Percentiles rank a stretch among this genome's conserved stretches.
phyloP scores from a whole-genome alignment of 495 filamentous ascomycete species.

The Penicillium argentinense region DNA sequence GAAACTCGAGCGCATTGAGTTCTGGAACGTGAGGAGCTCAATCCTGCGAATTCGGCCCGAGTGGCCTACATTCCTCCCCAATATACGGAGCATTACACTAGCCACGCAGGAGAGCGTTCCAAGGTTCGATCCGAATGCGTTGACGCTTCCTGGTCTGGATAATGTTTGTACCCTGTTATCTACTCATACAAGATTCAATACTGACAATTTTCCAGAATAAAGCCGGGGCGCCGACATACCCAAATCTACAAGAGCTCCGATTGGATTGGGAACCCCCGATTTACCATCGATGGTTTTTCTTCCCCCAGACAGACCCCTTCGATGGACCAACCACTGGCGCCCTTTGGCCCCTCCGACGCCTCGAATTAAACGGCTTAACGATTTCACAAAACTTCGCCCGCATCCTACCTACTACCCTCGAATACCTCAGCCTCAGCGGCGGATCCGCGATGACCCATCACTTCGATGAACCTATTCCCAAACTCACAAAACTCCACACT shows the following conservation, averaged over 20 bases:
- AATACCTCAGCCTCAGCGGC: slow-evolving; percentile 31
- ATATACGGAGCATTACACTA: slow-evolving; percentile 36
- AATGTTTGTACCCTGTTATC: background rate
- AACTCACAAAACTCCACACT: slow-evolving; percentile 31
- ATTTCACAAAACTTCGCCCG: slow-evolving; percentile 15
- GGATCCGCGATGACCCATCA: slow-evolving; percentile 15
- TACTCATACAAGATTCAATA: background rate
- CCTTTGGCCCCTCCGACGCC: no score
- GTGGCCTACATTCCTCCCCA: slow-evolving; percentile 35
- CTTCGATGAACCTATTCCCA: background rate
- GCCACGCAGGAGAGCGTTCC: slow-evolving; percentile 10
- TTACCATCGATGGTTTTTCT: slow-evolving; percentile 19
- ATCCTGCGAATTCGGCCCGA: background rate
- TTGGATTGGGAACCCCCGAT: slow-evolving; percentile 30
- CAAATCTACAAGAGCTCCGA: slow-evolving; percentile 40
- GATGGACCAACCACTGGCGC: slow-evolving; percentile 18
- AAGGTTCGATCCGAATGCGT: background rate
- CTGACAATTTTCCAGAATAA: background rate
- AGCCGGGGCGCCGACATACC: slow-evolving; percentile 9
- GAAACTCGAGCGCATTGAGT: slow-evolving; percentile 41
- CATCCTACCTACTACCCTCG: slow-evolving; percentile 29
- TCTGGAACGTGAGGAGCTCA: slow-evolving; percentile 27
- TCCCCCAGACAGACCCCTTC: slow-evolving; percentile 4
- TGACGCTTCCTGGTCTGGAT: background rate
- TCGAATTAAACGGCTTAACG: slow-evolving; percentile 33